phyloP scores from a whole-genome alignment of 768 basidiomycete genomes.

The Boletus fagicola region DNA sequence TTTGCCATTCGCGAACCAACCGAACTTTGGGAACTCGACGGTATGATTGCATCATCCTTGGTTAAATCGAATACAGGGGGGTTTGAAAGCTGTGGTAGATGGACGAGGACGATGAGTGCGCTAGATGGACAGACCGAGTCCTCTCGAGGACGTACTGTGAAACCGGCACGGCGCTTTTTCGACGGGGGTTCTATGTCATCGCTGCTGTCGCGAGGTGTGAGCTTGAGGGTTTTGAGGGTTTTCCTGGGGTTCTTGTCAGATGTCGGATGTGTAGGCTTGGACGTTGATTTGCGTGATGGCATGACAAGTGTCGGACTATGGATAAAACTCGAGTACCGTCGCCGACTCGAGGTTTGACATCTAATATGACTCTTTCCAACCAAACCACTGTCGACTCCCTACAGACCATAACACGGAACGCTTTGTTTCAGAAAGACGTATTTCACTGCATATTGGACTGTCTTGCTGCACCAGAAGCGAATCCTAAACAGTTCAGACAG shows the following conservation, averaged over 20 bases:
- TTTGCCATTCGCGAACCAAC: neutral
- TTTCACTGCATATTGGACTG: neutral
- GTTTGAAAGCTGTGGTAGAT: conserved; percentile 17
- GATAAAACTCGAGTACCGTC: neutral
- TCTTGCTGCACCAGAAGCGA: neutral
- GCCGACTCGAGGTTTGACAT: neutral
- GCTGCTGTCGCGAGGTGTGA: conserved; percentile 9
- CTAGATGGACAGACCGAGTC: neutral
- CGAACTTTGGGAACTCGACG: conserved; percentile 7
- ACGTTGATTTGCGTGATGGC: conserved; percentile 21
- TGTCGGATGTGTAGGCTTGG: conserved; percentile 5
- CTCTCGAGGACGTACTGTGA: conserved; percentile 7
- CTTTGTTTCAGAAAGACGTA: neutral
- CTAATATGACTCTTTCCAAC: neutral
- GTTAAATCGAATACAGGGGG: conserved; percentile 26
- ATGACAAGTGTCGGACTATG: conserved; percentile 2
- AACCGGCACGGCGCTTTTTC: conserved; percentile 20
- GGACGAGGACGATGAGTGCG: neutral
- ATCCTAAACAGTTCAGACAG: neutral
- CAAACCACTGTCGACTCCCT: neutral
- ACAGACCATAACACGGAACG: neutral
- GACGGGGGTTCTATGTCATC: conserved; percentile 19
- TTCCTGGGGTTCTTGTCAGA: conserved; percentile 13
- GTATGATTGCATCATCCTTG: conserved; percentile 7
- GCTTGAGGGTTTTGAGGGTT: conserved; percentile 26